Base-by-base conservation (phyloP, 345 rosid species). In the Citrus mangshanensis region DNA sequence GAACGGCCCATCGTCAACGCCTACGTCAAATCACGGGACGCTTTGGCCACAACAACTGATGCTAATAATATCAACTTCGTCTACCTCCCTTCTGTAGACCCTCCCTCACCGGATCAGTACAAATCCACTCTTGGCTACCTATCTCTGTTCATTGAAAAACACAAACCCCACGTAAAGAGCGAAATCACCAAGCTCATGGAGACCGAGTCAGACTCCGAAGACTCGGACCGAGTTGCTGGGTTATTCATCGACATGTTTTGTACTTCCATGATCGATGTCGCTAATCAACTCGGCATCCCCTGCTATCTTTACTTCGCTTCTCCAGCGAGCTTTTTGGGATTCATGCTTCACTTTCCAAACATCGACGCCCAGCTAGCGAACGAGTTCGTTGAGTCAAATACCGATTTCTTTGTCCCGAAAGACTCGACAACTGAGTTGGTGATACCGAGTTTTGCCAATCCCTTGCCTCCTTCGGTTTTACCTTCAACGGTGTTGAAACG, bases 191-290 rank as follows among this genome's bases (percentile, higher is more conserved):
- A 78, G 30, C 78, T 87, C 76, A 32, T 65, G 30, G 51, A 68
- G 14, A 70, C 82, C 7, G 32, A 73, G 42, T 63, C 79, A 9
- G 28, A 14, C 46, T 60, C 64, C 16, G 30, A 60, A 9, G 46
- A 69, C 42, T 69, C 82, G 16, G 30, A 16, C 51, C 74, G 38
- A 4, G 80, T 85, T 32, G 77, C 76, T 22, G 88, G 74, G 2
- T 69, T 85, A 14, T 80, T 85, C 73, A 54, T 87, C 46, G 88
- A 87, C 80, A 80, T 87, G 85, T 87, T 87, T 22, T 56, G 80
- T 62, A 65, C 84, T 0, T 27, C 81, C 21, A 72, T 85, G 78
- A 82, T 78, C 16, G 90, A 83, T 35, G 81, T 85, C 16, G 88
- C 85, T 16, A 3, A 61, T 25, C 78, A 85, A 59, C 80, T 87